Evolutionary conservation across 805 yeast genomes (phyloP).

Genomic region (Saturnispora gosingensis): DNA sequence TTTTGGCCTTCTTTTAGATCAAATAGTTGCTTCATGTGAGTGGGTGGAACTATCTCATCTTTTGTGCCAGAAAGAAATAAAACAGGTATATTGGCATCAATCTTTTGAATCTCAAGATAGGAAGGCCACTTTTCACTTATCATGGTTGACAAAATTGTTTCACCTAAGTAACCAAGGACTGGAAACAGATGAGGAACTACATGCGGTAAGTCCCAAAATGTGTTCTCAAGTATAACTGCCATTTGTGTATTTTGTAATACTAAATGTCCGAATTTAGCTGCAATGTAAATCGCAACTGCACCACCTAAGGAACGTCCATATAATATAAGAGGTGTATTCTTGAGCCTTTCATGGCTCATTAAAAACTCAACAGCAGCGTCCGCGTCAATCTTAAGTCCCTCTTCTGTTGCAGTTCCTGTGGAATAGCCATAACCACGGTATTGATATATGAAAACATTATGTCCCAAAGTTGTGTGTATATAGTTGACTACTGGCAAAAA

Average conservation of each 20-base stretch:
- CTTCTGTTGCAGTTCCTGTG: constrained; percentile 66
- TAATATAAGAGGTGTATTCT: constrained; percentile 46
- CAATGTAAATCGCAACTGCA: constrained; percentile 82
- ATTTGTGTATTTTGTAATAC: not conserved
- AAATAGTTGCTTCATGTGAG: constrained; percentile 59
- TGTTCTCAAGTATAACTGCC: constrained; percentile 69
- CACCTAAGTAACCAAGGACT: constrained; percentile 41
- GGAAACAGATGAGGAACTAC: constrained; percentile 73
- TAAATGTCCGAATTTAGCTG: constrained; percentile 42
- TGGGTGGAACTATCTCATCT: constrained; percentile 91
- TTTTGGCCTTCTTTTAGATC: constrained; percentile 37
- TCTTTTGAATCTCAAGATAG: constrained; percentile 43
- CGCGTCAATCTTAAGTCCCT: constrained; percentile 76
- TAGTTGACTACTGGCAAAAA: constrained; percentile 70
- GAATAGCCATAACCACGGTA: constrained; percentile 88
- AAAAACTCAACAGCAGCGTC: constrained; percentile 58
- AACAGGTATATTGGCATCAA: constrained; percentile 51
- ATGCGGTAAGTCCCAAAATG: constrained; percentile 68
- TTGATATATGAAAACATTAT: constrained; percentile 76
- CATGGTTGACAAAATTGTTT: not conserved
- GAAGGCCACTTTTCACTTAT: constrained; percentile 68
- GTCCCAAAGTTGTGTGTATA: constrained; percentile 51
- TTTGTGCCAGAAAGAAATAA: constrained; percentile 61
- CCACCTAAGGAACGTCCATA: constrained; percentile 94
- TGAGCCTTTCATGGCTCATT: constrained; percentile 41